phyloP scores from a whole-genome alignment of 768 basidiomycete species.

The Boletus fagicola region DNA sequence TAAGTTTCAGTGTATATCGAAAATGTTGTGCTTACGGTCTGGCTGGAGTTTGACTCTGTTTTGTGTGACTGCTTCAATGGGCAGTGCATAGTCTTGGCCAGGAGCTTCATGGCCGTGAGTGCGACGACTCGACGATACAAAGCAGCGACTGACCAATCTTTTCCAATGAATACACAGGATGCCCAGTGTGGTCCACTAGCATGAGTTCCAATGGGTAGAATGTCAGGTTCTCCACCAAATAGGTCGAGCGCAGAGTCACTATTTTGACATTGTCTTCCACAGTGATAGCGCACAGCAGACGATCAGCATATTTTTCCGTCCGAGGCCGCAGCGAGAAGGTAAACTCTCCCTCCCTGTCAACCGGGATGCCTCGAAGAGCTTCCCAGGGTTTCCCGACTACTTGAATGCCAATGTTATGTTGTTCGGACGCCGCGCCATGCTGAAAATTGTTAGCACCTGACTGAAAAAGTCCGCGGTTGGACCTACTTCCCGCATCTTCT shows the following conservation, averaged over 20 bases:
- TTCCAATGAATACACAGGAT: slow-evolving; percentile 75
- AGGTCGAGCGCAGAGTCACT: slow-evolving; percentile 90
- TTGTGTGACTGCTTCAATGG: slow-evolving; percentile 84
- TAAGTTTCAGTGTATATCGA: slow-evolving; percentile 1
- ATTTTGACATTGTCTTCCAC: slow-evolving; percentile 92
- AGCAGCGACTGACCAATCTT: slow-evolving; percentile 61
- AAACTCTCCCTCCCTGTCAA: slow-evolving; percentile 92
- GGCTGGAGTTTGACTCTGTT: slow-evolving; percentile 85
- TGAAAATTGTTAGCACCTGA: slow-evolving; percentile 19
- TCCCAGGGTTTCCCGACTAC: slow-evolving; percentile 89
- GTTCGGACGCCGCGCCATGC: slow-evolving; percentile 53
- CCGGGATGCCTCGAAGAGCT: slow-evolving; percentile 79
- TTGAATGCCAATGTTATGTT: slow-evolving; percentile 85
- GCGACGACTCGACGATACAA: slow-evolving; percentile 14
- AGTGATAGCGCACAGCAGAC: slow-evolving; percentile 84
- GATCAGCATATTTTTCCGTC: slow-evolving; percentile 68
- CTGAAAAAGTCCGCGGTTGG: not conserved
- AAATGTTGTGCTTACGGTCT: slow-evolving; percentile 62
- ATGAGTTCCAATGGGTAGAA: slow-evolving; percentile 91
- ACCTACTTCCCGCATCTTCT: slow-evolving; percentile 84
- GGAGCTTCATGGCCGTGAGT: slow-evolving; percentile 76
- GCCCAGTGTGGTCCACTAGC: slow-evolving; percentile 81
- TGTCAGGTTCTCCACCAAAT: slow-evolving; percentile 87
- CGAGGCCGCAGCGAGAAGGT: slow-evolving; percentile 83
- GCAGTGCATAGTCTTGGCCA: slow-evolving; percentile 83